Conservation (phyloP, 352 stramenopile genomes). For the Blastocystis sp. region DNA sequence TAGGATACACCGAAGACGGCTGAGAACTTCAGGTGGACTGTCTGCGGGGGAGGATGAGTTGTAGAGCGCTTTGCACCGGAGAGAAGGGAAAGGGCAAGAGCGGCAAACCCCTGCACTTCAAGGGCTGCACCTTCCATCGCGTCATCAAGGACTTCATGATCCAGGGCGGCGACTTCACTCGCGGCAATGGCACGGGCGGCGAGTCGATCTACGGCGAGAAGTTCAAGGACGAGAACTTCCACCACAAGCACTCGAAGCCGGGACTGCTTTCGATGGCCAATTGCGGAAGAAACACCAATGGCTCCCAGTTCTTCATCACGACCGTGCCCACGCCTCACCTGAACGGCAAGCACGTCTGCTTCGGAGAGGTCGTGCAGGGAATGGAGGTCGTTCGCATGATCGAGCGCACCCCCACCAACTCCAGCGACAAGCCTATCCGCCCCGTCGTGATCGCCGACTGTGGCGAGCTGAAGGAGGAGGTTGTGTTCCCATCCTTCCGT, state of each 20-base stretch:
- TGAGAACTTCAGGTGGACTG: constrained; percentile 88
- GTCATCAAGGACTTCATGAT: constrained; percentile 97
- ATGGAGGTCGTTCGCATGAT: constrained; percentile 87
- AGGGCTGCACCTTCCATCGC: constrained; percentile 92
- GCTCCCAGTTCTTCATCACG: constrained; percentile 99
- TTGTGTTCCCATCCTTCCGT: neutral
- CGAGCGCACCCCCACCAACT: constrained; percentile 84
- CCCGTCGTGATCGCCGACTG: constrained; percentile 92
- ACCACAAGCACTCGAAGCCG: constrained; percentile 79
- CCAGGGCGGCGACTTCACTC: constrained; percentile 88
- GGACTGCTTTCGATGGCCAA: constrained; percentile 96
- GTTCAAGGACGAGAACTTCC: constrained; percentile 94
- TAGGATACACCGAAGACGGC: constrained; percentile 91
- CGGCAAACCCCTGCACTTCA: constrained; percentile 88
- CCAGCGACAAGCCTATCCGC: constrained; percentile 83
- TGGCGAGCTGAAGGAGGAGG: constrained; percentile 76
- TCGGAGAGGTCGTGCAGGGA: constrained; percentile 90
- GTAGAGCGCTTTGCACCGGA: constrained; percentile 90
- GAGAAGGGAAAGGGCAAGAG: constrained; percentile 84
- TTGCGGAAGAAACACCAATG: constrained; percentile 89
- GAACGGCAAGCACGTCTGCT: constrained; percentile 98
- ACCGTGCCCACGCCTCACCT: constrained; percentile 86
- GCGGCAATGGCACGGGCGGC: constrained; percentile 86
- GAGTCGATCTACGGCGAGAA: constrained; percentile 88
- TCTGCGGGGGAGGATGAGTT: neutral